phyloP scores from a whole-genome alignment of 2,329 filamentous ascomycete species.

The Apiospora aurea region DNA sequence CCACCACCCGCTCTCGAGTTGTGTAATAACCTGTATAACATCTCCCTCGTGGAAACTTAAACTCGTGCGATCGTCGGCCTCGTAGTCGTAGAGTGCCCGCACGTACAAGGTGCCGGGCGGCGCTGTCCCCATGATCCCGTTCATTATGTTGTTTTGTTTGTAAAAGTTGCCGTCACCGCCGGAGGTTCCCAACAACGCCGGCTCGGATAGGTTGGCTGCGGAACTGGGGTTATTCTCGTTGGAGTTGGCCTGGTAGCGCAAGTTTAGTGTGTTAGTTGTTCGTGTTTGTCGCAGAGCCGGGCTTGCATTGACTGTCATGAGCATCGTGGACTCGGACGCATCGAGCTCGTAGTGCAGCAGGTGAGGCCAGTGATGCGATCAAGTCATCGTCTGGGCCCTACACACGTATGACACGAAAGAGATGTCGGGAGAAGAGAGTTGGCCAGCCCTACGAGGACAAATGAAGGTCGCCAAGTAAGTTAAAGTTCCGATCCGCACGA shows the following conservation, averaged over 20 bases:
- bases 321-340: constrained; percentile 53
- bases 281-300: constrained; percentile 54
- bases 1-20: constrained; percentile 99
- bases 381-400: constrained; percentile 21
- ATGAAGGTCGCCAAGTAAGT: constrained; percentile 19
- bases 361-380: constrained; percentile 20
- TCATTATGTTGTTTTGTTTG: constrained; percentile 52
- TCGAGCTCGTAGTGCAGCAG: constrained; percentile 1
- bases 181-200: constrained; percentile 43
- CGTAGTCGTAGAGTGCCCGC: constrained; percentile 95
- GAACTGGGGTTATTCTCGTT: constrained; percentile 36
- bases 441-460: constrained; percentile 14
- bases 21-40: constrained; percentile 97
- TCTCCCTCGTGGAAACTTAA: constrained; percentile 97
- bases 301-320: constrained; percentile 59
- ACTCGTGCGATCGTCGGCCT: constrained; percentile 95
- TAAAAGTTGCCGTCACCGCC: constrained; percentile 42
- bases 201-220: constrained; percentile 41
- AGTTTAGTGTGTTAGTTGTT: constrained; percentile 46
- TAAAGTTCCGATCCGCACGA: constrained; percentile 11
- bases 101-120: constrained; percentile 83
- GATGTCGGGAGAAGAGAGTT: constrained; percentile 3
- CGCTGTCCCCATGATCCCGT: constrained; percentile 65
- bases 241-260: constrained; percentile 41
- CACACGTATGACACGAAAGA: background rate